These are phyloP conservation scores for Bidens hawaiensis DNA, from an alignment of 140 eudicot genomes.

Conservation along the genomic window DNA sequence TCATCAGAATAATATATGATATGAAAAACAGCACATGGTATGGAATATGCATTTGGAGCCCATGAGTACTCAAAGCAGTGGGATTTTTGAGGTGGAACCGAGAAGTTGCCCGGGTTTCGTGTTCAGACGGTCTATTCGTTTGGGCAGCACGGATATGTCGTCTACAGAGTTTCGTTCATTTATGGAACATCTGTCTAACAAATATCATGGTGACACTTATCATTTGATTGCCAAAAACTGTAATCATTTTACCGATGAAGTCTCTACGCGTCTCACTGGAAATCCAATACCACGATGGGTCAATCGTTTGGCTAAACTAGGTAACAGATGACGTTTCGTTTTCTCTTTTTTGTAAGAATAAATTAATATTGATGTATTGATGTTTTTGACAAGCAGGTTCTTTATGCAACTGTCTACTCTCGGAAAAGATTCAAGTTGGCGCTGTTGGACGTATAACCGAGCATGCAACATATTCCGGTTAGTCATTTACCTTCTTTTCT, in stretches of 20 bases:
- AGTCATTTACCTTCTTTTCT: constrained; percentile 12
- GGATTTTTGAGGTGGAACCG: constrained; percentile 94
- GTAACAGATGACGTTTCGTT: constrained; percentile 47
- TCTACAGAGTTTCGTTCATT: constrained; percentile 69
- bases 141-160: constrained; percentile 83
- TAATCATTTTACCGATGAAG: constrained; percentile 24
- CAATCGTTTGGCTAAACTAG: constrained; percentile 81
- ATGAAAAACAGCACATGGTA: constrained; percentile 4
- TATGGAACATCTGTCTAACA: constrained; percentile 67
- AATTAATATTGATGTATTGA: no score
- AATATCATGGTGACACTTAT: constrained; percentile 75
- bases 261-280: constrained; percentile 74
- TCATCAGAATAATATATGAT: neutral
- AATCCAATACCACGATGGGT: constrained; percentile 92
- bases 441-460: constrained; percentile 70
- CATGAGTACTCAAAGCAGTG: constrained; percentile 84
- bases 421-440: constrained; percentile 69
- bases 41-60: constrained; percentile 49
- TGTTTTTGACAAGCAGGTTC: constrained; percentile 50
- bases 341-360: neutral
- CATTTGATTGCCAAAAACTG: constrained; percentile 88
- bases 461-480: constrained; percentile 48
- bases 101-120: constrained; percentile 84
- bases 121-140: constrained; percentile 65
- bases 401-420: constrained; percentile 78